phyloP scores from a whole-genome alignment of 2,329 filamentous ascomycete species.

The Corinectria fuckeliana region DNA sequence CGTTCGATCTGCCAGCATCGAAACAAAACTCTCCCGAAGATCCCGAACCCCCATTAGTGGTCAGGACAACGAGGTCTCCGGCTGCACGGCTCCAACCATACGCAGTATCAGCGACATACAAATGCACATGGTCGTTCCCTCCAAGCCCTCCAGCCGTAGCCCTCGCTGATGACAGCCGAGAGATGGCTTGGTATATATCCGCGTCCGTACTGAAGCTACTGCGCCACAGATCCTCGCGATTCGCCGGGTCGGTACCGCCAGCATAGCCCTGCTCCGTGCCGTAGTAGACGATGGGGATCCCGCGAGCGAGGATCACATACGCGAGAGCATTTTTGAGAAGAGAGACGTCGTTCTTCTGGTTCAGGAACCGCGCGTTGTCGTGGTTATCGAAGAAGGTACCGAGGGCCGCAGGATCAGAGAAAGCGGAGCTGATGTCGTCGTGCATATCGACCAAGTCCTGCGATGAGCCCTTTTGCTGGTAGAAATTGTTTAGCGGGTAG shows the following conservation, averaged over 20 bases:
- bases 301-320: conserved; percentile 66
- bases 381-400: conserved; percentile 66
- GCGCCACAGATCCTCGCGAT: conserved; percentile 66
- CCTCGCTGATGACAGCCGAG: neutral
- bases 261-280: conserved; percentile 69
- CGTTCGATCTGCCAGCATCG: neutral
- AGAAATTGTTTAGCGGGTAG: conserved; percentile 46
- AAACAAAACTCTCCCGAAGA: neutral
- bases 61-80: neutral
- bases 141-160: neutral
- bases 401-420: conserved; percentile 31
- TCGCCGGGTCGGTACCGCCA: conserved; percentile 54
- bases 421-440: conserved; percentile 43
- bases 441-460: conserved; percentile 49
- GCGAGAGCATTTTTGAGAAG: conserved; percentile 67
- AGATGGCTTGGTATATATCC: neutral
- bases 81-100: neutral
- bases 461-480: conserved; percentile 47
- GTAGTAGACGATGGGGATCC: conserved; percentile 70
- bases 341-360: conserved; percentile 57
- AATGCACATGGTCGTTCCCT: neutral
- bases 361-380: conserved; percentile 61
- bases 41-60: neutral
- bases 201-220: conserved; percentile 49
- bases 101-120: neutral